Percentiles rank a stretch among this genome's conserved stretches.
Evolutionary conservation across 441 rosid species (phyloP).

Genomic region (Erodium moschatum): DNA sequence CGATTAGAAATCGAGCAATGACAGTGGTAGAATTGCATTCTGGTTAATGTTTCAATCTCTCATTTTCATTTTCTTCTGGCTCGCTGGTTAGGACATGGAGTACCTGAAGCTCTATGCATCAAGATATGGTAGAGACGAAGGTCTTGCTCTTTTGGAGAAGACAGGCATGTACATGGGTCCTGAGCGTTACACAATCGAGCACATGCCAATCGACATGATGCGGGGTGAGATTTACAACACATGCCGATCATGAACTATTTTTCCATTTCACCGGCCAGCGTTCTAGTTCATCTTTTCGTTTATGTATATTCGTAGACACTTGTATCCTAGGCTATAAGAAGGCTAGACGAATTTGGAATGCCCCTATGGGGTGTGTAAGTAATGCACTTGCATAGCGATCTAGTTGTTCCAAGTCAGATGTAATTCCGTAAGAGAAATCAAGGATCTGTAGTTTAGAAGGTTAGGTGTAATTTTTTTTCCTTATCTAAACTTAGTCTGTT

Average conservation of each 20-base stretch:
- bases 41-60: not conserved
- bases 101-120: conserved; percentile 72
- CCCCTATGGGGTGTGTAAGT: not conserved
- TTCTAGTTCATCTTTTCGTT: conserved; percentile 7
- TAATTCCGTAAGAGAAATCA: not conserved
- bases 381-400: not conserved
- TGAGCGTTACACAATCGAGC: conserved; percentile 74
- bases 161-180: conserved; percentile 79
- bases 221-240: conserved; percentile 74
- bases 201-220: conserved; percentile 72
- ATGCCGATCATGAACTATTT: conserved; percentile 37
- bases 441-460: too few species aligned
- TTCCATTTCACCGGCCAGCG: not conserved
- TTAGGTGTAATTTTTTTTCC: too few species aligned
- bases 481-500: too few species aligned
- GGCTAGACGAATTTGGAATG: conserved; percentile 2
- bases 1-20: not conserved
- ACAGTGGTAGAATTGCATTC: not conserved
- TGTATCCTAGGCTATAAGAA: conserved; percentile 11
- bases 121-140: conserved; percentile 69
- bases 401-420: conserved; percentile 8
- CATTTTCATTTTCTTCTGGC: not conserved
- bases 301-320: conserved; percentile 18
- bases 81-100: conserved; percentile 52
- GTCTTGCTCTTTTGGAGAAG: conserved; percentile 64